Base-by-base conservation (phyloP, 2,329 filamentous ascomycete species). In the Talaromyces sp. region DNA sequence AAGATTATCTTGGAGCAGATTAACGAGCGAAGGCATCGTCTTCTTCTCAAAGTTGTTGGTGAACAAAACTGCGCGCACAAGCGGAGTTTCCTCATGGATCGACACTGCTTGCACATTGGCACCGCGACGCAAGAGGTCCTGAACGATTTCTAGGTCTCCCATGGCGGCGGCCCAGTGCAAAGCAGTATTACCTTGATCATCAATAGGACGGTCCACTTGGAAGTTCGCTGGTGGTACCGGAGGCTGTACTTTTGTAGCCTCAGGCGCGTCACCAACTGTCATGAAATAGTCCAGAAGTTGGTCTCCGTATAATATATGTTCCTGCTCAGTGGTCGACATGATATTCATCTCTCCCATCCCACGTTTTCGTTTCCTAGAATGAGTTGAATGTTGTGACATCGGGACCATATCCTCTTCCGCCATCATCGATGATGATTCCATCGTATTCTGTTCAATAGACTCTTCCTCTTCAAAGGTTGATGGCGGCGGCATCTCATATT, bases 131-230 rank as follows among this genome's bases (percentile, higher is more conserved):
- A 95, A 89, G 18, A 99, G 82, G 74, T 96, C 90, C 74, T 89
- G 92, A 65, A 97, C 91, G 16, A 98, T 91, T 56, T 93, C 90
- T 33, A 97, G 82, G 68, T 98, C 95, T 63, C 95, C 95, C 93
- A 99, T 99, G 25, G 95, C 92, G 60, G 92, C 92, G 18, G 93
- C 95, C 95, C 95, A 99, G 73, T 99, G 95, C 67, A 99, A 84
- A 5, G 93, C 93, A 2, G 92, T 96, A 72, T 98, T 93, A 9
- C 89, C 88, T 70, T 96, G 92, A 48, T 92, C 90, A 73, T 99
- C 95, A 66, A 99, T 97, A n/a, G 88, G 83, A 75, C 91, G 90
- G 76, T 99, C 90, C 5, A 96, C 88, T 71, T 96, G 88, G 70
- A 96, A 96, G 73, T 92, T 89, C 37, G 87, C 81, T 0, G 95